These are phyloP conservation scores for Aspergillus sp. DNA, from an alignment of 2,329 filamentous ascomycete genomes.

Conservation along the genomic window DNA sequence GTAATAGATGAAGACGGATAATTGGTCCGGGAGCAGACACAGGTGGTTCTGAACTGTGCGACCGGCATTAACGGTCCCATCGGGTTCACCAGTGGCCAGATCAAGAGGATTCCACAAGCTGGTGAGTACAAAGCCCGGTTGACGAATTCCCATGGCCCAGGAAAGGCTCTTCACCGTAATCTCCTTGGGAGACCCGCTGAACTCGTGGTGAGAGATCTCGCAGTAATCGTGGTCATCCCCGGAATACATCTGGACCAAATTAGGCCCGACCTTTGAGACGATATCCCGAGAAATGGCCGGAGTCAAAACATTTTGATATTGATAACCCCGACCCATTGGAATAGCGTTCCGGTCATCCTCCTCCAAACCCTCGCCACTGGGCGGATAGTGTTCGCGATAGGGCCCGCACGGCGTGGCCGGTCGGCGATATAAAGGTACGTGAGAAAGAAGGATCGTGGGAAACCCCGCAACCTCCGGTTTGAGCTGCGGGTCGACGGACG, in stretches of 20 bases:
- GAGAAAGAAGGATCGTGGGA: constrained; percentile 84
- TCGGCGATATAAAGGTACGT: constrained; percentile 84
- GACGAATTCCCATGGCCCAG: constrained; percentile 93
- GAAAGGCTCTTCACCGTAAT: constrained; percentile 95
- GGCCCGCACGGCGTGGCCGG: constrained; percentile 86
- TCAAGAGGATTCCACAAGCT: constrained; percentile 93
- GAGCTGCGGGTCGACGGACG: constrained; percentile 29
- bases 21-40: constrained; percentile 85
- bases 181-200: constrained; percentile 66
- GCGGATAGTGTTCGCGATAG: constrained; percentile 79
- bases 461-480: constrained; percentile 57
- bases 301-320: constrained; percentile 93
- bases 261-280: constrained; percentile 71
- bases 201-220: constrained; percentile 75
- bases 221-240: constrained; percentile 99
- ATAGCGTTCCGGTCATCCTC: constrained; percentile 76
- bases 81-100: constrained; percentile 41
- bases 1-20: constrained; percentile 82
- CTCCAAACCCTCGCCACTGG: constrained; percentile 59
- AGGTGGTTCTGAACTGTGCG: constrained; percentile 82
- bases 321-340: constrained; percentile 75
- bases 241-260: constrained; percentile 83
- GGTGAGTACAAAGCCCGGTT: constrained; percentile 82
- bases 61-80: constrained; percentile 22
- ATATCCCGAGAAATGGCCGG: constrained; percentile 74